These are phyloP conservation scores for Rhododendron williamsianum DNA, from an alignment of 148 eudicot genomes.

Conservation along the genomic window DNA sequence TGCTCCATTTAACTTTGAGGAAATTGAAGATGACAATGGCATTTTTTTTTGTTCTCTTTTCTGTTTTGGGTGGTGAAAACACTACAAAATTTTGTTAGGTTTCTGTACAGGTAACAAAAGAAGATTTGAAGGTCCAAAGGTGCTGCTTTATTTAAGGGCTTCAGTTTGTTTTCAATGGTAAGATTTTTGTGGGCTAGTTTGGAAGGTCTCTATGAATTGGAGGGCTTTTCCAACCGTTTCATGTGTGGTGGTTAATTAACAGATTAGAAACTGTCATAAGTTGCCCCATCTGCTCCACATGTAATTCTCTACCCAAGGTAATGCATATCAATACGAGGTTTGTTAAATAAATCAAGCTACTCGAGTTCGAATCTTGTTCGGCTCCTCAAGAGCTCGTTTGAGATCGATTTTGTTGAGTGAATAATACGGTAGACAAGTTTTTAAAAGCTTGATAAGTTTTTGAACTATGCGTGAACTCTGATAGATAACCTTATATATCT, in stretches of 20 bases:
- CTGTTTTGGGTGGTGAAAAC: not conserved
- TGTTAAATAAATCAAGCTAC: not conserved
- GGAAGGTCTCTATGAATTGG: not conserved
- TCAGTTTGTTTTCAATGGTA: not conserved
- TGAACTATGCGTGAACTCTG: not conserved
- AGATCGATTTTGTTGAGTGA: not conserved
- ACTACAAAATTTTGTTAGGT: not conserved
- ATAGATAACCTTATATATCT: not conserved
- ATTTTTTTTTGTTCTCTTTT: not conserved
- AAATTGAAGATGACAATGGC: slow-evolving; percentile 1
- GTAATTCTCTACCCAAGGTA: not conserved
- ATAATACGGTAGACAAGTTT: too few species aligned
- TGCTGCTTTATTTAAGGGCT: not conserved
- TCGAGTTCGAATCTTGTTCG: not conserved
- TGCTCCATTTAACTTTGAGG: slow-evolving; percentile 11
- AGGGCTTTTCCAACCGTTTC: not conserved
- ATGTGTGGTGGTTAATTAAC: not conserved
- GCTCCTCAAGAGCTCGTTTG: not conserved
- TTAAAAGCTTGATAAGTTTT: not conserved
- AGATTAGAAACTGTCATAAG: not conserved
- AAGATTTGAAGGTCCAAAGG: not conserved
- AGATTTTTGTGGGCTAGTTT: not conserved
- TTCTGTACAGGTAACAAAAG: not conserved
- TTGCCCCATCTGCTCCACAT: not conserved
- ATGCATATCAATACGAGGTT: not conserved